Evolutionary conservation across 306 rosid genomes (phyloP).

Genomic region (Malus fusca): DNA sequence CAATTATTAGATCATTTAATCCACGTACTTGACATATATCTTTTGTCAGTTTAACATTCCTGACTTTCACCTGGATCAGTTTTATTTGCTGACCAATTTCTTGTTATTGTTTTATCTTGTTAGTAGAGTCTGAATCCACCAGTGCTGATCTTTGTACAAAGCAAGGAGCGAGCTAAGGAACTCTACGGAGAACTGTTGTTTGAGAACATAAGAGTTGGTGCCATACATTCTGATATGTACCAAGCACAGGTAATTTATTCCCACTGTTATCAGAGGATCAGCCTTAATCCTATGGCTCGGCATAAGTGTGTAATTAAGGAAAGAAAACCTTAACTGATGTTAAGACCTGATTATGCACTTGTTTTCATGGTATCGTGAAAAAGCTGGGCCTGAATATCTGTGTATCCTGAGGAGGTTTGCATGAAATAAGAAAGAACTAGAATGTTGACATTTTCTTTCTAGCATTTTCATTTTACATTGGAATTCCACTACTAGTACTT

Average conservation of each 20-base stretch:
- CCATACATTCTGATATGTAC: conserved; percentile 81
- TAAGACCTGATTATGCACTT: neutral
- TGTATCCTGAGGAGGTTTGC: neutral
- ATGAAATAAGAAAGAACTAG: neutral
- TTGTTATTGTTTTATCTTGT: conserved; percentile 15
- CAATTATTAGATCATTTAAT: neutral
- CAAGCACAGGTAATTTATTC: conserved; percentile 56
- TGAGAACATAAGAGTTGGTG: conserved; percentile 74
- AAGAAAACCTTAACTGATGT: neutral
- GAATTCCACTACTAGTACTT: neutral
- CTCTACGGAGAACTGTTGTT: conserved; percentile 62
- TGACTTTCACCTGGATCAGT: conserved; percentile 8
- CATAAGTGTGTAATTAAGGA: neutral
- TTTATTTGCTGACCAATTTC: conserved; percentile 15
- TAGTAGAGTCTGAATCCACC: conserved; percentile 83
- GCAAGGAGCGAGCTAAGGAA: conserved; percentile 96
- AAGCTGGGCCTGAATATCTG: neutral
- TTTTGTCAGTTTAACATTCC: neutral
- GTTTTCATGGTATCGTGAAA: neutral
- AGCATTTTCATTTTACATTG: neutral
- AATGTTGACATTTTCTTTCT: neutral
- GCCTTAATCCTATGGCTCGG: neutral
- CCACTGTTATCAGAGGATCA: conserved; percentile 1
- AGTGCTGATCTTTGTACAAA: conserved; percentile 78
- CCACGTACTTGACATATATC: neutral